Evolutionary conservation across 2,329 filamentous ascomycete species (phyloP).

Genomic region (Domatiomyces catenatus): DNA sequence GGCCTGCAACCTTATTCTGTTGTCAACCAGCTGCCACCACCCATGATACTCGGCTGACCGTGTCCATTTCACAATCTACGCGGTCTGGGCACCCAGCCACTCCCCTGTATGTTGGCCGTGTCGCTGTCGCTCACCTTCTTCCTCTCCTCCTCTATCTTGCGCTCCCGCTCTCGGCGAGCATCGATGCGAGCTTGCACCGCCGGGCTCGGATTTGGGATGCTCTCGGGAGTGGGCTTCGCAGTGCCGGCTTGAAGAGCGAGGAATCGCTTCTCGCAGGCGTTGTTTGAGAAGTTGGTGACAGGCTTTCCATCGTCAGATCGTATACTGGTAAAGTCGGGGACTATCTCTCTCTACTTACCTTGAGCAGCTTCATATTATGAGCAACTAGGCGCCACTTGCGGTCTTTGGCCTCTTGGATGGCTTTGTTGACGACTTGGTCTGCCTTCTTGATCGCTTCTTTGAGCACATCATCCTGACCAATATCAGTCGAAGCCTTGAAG

Average conservation of each 20-base stretch:
- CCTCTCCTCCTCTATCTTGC: constrained; percentile 7
- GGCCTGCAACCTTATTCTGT: background rate
- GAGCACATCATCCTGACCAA: constrained; percentile 31
- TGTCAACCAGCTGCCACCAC: too few species aligned
- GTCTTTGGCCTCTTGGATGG: constrained; percentile 26
- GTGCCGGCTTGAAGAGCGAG: constrained; percentile 27
- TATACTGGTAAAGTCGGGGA: constrained; percentile 4
- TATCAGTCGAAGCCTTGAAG: constrained; percentile 3
- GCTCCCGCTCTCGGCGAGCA: constrained; percentile 12
- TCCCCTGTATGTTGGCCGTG: constrained; percentile 12
- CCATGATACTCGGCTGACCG: too few species aligned
- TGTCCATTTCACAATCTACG: constrained; percentile 9
- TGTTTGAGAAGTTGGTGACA: constrained; percentile 29
- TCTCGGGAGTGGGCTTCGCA: constrained; percentile 30
- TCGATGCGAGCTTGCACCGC: constrained; percentile 14
- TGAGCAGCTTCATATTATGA: constrained; percentile 27
- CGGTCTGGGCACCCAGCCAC: constrained; percentile 13
- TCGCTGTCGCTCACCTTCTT: constrained; percentile 1
- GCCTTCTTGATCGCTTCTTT: constrained; percentile 26
- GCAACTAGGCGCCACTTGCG: constrained; percentile 32
- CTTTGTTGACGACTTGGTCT: constrained; percentile 28
- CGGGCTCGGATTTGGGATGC: constrained; percentile 11
- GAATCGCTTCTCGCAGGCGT: constrained; percentile 32
- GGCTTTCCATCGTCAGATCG: constrained; percentile 9
- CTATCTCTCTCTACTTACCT: constrained; percentile 12